These are phyloP conservation scores for Monosporascus sp. DNA, from an alignment of 2,329 filamentous ascomycete species.

Conservation along the genomic window DNA sequence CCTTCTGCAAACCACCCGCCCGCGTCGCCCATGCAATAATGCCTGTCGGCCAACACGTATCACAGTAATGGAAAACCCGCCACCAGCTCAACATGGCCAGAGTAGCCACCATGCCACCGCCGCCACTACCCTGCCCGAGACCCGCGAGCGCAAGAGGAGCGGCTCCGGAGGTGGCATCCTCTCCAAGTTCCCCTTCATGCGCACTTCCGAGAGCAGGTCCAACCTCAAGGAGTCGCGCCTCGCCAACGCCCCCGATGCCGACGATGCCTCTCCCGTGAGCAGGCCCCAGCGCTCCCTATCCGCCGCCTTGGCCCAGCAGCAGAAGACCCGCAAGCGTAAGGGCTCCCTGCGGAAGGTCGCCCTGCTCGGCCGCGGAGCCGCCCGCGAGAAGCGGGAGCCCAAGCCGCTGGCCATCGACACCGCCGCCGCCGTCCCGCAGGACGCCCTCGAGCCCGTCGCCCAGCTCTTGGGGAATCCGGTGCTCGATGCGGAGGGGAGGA, in stretches of 20 bases:
- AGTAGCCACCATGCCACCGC: constrained; percentile 9
- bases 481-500: neutral
- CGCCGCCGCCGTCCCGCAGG: constrained; percentile 16
- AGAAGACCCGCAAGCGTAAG: constrained; percentile 63
- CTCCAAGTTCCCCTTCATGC: constrained; percentile 65
- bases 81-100: neutral
- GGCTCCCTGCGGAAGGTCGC: constrained; percentile 86
- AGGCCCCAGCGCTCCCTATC: constrained; percentile 25
- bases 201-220: constrained; percentile 30
- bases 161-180: constrained; percentile 59
- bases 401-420: constrained; percentile 41
- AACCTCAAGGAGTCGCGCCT: constrained; percentile 22
- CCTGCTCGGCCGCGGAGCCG: constrained; percentile 68
- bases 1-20: neutral
- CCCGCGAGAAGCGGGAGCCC: constrained; percentile 52
- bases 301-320: constrained; percentile 32
- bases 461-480: neutral
- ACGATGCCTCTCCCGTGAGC: constrained; percentile 11
- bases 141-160: constrained; percentile 41
- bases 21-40: neutral
- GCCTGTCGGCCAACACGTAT: neutral
- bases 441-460: constrained; percentile 5
- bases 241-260: constrained; percentile 11
- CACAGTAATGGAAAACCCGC: neutral
- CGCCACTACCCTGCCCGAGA: constrained; percentile 19